A percentile compares a stretch with the other conserved stretches of the same genome.
Evolutionary conservation across 228 moss, liverwort and hornwort genomes (phyloP).

Genomic region (Sphagnum magellanicum): DNA sequence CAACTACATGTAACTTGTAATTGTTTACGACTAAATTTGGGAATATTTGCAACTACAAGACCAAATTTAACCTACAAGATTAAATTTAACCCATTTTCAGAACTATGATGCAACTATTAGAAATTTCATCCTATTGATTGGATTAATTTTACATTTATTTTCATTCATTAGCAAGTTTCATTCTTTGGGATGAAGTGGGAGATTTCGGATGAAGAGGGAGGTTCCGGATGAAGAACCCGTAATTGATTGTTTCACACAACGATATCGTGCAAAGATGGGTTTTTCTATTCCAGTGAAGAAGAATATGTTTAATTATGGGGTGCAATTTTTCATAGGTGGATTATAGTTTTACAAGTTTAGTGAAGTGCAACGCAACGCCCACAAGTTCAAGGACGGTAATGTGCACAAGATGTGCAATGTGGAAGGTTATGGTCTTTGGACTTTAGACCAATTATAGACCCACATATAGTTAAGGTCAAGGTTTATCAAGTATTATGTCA

Average conservation of each 20-base stretch:
- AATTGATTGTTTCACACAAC: neutral
- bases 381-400: neutral
- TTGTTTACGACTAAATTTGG: no score
- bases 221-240: neutral
- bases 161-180: no score
- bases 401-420: neutral
- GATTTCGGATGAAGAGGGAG: no score
- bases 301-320: neutral
- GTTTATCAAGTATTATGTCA: neutral
- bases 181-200: constrained; percentile 8
- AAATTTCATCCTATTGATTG: no score
- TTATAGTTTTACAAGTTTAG: neutral
- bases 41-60: no score
- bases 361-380: neutral
- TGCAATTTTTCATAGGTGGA: neutral
- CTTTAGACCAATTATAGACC: neutral
- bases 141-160: no score
- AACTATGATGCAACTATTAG: no score
- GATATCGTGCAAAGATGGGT: neutral
- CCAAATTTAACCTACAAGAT: no score
- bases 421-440: neutral
- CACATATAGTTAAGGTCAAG: neutral
- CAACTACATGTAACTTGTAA: no score
- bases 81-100: no score
- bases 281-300: neutral